Base-by-base conservation (phyloP, 1,139 yeast genomes). In the Yamadazyma diddensiae region DNA sequence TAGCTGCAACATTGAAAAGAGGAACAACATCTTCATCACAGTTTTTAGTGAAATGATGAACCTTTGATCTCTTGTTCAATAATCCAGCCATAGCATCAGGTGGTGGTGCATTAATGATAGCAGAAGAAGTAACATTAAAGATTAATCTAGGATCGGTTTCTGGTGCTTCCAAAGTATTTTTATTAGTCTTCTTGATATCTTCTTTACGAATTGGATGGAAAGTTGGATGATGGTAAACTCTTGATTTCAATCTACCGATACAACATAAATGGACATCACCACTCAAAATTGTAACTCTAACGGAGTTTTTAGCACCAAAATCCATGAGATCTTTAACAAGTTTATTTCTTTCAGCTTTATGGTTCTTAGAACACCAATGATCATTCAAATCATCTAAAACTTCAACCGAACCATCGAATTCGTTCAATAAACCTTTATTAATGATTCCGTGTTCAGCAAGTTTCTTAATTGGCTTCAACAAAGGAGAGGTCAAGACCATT, bases 191-290 rank as follows among this genome's bases (percentile, higher is more conserved):
- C 12, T 56, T 53, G 19, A 60, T 55, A 11, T 59, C 55, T n/a
- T 46, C 39, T 17, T 46, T 41, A 29, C 41, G 33, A 22, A 57
- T 38, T 15, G 48, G 37, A 29, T 60, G 64, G 28, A 63, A 55
- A 11, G 64, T 50, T 6, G 65, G 59, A 36, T 73, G 76, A 35
- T 62, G 63, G 49, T 73, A 82, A 34, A 65, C 51, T 41, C 75
- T 77, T 12, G 88, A 66, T 50, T 76, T 74, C 56, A 90, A 73
- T 46, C 95, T 70, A 11, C 96, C 94, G 41, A 88, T 61, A 36
- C 90, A 84, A 36, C 92, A 81, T 49, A 90, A 69, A 59, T 92
- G 98, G 29, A 92, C 97, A 53, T 90, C 98, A 15, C 98, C 98
- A 7, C 90, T 78, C 26, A 90, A 65, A 39, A 90, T 81, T 5